Evolutionary conservation across 805 yeast species (phyloP), one percentile per base, ranked within the genome.

Genomic region (Teunomyces cretensis): DNA sequence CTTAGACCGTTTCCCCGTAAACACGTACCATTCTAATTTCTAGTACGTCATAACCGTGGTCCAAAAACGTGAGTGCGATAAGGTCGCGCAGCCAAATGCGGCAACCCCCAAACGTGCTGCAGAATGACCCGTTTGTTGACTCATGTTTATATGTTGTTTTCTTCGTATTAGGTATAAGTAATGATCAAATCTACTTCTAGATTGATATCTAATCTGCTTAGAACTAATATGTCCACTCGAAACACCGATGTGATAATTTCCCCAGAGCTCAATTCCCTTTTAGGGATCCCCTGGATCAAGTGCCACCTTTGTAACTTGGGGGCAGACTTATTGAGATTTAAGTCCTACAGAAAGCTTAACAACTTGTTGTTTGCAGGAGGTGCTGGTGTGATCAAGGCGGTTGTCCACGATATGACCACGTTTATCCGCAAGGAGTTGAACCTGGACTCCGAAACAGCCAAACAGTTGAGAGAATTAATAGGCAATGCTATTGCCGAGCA

Each of bases 281-380:
- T 52, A 19, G 45, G 47, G 11, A 49, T 53, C 32, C 55, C 67
- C 4, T 66, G 67, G 70, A 45, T 63, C 33, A 54, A 64, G 40
- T 58, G 60, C 38, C 74, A 69, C 47, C 52, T 68, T n/a, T 62
- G 58, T 44, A 53, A 56, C 37, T 46, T 67, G 11, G 75, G 75
- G 5, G 57, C 58, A 30, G 73, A 70, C 42, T 56, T 63, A 26
- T 50, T 70, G 33, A 52, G 66, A 30, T 56, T 70, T 9, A 60
- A 59, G 37, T 53, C 65, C 3, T 70, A 70, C 53, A 62, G 62
- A 45, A 62, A 60, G 47, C 57, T 70, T 30, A 56, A 61, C 30
- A 55, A 60, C 22, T 48, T 59, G 14, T 43, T 66, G 9, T 52
- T 57, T 8, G 49, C 56, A 19, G 63, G 59, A 4, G 68, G 71